Evolutionary conservation across 495 filamentous ascomycete genomes (phyloP).

Genomic region (Penicillium goetzii): DNA sequence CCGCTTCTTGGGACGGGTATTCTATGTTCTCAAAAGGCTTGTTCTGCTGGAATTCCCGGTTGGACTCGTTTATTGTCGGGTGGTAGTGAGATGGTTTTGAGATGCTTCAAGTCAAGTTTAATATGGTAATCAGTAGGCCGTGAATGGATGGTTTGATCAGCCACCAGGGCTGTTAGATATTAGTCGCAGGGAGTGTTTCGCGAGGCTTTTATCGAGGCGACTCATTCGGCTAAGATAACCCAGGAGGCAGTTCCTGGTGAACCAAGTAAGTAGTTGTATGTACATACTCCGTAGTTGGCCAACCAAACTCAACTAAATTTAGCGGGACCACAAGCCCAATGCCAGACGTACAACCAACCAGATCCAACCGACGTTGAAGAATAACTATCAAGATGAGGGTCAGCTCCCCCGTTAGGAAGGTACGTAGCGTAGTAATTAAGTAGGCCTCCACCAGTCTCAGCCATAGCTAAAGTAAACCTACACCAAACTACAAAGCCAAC

Average conservation of each 20-base stretch:
- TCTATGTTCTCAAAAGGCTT: not conserved
- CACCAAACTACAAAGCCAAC: not conserved
- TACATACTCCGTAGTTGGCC: not conserved
- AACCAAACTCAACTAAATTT: not conserved
- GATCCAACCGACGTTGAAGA: not conserved
- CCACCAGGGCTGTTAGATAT: constrained; percentile 4
- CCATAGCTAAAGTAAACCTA: constrained; percentile 9
- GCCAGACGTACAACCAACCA: not conserved
- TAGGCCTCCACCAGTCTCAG: constrained; percentile 3
- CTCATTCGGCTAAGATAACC: not conserved
- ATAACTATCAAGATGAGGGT: not conserved
- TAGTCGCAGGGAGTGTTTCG: not conserved
- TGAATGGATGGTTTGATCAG: not conserved
- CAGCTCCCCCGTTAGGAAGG: constrained; percentile 2
- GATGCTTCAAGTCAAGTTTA: not conserved
- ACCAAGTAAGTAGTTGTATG: not conserved
- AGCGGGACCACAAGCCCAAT: not conserved
- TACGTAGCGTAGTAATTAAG: not conserved
- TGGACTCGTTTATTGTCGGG: constrained; percentile 4
- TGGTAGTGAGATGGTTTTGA: not conserved
- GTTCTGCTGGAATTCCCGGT: not conserved
- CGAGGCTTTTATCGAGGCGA: not conserved
- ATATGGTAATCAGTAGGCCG: not conserved
- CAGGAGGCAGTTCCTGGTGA: not conserved
- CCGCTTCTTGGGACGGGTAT: constrained; percentile 6